Evolutionary conservation across 257 asterid genomes (phyloP), one percentile per base, ranked within the genome.

Genomic region (Primulina huaijiensis): DNA sequence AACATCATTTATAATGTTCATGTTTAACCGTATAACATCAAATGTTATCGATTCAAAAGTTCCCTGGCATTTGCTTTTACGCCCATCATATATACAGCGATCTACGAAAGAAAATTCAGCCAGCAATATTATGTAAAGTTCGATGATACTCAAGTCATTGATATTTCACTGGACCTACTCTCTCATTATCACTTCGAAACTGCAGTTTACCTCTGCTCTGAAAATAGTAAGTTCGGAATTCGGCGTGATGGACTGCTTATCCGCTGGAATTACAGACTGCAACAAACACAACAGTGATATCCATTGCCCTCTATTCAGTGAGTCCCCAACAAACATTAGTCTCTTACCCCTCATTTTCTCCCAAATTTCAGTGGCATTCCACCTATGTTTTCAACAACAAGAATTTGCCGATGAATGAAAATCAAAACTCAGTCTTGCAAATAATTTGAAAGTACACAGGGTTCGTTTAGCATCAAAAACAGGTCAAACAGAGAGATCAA

Each of bases 281-380:
- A 91, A 63, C 81, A 94, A 75, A 74, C 99, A 94, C 80, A 94
- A 57, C 92, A 94, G 76, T 16, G 97, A 94, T 77, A 94, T 88
- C 99, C 99, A 94, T 68, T 94, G 97, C 61, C 96, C 96, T 85
- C 97, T 79, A 67, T 91, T 91, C 63, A 94, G 71, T 2, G 99
- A 94, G 77, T 94, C 99, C 61, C 99, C 99, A 0, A 91, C 97
- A 76, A 89, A 94, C 97, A 94, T 89, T 58, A 94, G 75, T 67
- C 96, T 84, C 79, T 94, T 94, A 43, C 97, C 99, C 70, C 95
- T 89, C 80, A 91, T 74, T 64, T 88, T 94, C 83, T 91, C 95
- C 99, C 92, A 88, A 96, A 94, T 84, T 76, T 88, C 93, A 19
- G 75, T 65, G 38, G 84, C 85, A 84, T 86, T 84, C 96, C 96